Conservation (phyloP, 2,329 filamentous ascomycete genomes). For the Penicillium sp. region DNA sequence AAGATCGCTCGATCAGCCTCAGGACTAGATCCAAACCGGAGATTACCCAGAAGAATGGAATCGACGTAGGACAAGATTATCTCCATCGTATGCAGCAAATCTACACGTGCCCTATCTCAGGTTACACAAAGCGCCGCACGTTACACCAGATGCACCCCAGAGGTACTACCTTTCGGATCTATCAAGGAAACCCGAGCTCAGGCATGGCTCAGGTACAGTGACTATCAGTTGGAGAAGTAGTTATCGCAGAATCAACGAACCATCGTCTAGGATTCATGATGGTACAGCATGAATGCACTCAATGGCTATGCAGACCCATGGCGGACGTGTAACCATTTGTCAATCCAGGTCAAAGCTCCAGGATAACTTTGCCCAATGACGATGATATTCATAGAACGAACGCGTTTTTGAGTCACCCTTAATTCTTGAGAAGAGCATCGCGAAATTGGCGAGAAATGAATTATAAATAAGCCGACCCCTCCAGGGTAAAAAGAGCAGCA, state of each 20-base stretch:
- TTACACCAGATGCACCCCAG: neutral
- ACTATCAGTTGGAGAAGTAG: neutral
- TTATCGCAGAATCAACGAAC: neutral
- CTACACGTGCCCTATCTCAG: neutral
- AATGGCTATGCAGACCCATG: neutral
- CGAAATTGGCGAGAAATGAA: neutral
- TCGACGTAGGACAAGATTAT: neutral
- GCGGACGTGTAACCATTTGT: neutral
- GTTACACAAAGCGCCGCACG: neutral
- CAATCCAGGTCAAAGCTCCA: neutral
- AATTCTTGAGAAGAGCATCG: too few species aligned
- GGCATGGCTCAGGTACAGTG: neutral
- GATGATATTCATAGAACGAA: neutral
- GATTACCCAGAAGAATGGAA: neutral
- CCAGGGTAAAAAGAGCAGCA: neutral
- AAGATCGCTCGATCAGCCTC: neutral
- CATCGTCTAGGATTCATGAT: neutral
- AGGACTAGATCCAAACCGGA: neutral
- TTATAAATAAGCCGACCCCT: constrained; percentile 8
- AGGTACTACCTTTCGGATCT: neutral
- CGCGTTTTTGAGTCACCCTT: neutral
- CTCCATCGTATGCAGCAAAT: neutral
- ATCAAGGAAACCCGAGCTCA: neutral
- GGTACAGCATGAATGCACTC: constrained; percentile 1
- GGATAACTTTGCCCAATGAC: neutral